A percentile compares a stretch with the other conserved stretches of the same genome.
These are phyloP conservation scores for Serendipita indica DNA, from an alignment of 768 basidiomycete species.

Conservation along the genomic window DNA sequence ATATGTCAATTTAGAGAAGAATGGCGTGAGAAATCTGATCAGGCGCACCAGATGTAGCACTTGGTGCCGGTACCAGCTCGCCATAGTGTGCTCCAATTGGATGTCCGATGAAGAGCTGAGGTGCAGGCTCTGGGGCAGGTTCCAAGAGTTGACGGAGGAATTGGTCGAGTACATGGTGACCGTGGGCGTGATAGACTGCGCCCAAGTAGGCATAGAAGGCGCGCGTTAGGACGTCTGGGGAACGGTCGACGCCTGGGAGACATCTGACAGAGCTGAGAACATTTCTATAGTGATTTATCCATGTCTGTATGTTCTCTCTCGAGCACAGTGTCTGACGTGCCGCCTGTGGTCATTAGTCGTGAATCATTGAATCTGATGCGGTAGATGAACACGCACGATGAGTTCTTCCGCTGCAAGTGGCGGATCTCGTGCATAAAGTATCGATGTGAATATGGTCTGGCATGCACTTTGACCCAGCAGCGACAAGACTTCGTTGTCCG, in stretches of 20 bases:
- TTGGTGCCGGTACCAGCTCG: too few species aligned
- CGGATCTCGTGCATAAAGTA: background rate
- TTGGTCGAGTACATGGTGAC: background rate
- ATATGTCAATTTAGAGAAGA: too few species aligned
- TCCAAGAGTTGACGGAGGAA: background rate
- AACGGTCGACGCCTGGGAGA: background rate
- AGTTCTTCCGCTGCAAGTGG: background rate
- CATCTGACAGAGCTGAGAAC: background rate
- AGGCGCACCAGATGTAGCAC: background rate
- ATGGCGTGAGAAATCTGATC: too few species aligned
- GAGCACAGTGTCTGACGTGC: background rate
- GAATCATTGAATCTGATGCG: background rate
- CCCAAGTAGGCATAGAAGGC: constrained; percentile 3
- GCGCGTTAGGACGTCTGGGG: background rate
- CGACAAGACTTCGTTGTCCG: constrained; percentile 5
- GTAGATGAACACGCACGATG: background rate
- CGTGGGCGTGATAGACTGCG: background rate
- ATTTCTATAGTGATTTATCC: background rate
- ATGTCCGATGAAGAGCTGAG: too few species aligned
- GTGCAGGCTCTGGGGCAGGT: background rate
- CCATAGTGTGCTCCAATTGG: too few species aligned
- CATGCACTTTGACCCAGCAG: constrained; percentile 2
- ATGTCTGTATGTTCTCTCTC: background rate
- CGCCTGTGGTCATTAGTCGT: background rate
- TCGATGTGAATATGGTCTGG: background rate